phyloP scores from a whole-genome alignment of 192 early-diverging fungal genomes.

The Coemansia guatemalensis region DNA sequence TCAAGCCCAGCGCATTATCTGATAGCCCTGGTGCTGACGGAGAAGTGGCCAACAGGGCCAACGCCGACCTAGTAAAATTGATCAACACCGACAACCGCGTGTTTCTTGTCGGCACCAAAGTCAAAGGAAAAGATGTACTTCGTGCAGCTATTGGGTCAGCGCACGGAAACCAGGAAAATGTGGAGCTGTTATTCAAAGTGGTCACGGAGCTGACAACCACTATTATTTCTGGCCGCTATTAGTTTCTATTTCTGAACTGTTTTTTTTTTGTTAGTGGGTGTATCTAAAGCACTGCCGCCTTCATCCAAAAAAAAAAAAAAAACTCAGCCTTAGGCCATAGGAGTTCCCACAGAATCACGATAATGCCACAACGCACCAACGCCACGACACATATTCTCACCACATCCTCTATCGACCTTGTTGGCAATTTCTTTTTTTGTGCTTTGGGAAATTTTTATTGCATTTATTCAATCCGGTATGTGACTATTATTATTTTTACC shows the following conservation, averaged over 20 bases:
- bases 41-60: conserved; percentile 26
- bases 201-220: not conserved
- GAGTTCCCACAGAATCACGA: not conserved
- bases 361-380: not conserved
- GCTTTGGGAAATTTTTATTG: too few relatives aligned
- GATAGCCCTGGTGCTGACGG: not conserved
- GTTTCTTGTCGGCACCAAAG: conserved; percentile 34
- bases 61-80: conserved; percentile 14
- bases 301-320: not conserved
- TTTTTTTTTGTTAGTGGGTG: not conserved
- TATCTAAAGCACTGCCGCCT: not conserved
- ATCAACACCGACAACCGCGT: conserved; percentile 47
- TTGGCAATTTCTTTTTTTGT: too few relatives aligned
- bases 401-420: too few relatives aligned
- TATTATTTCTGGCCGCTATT: not conserved
- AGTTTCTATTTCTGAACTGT: not conserved
- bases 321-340: conserved; percentile 9
- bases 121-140: conserved; percentile 34
- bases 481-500: not conserved
- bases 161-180: conserved; percentile 21
- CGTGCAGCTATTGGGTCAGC: conserved; percentile 36
- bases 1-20: conserved; percentile 31
- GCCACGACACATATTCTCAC: too few relatives aligned
- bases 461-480: too few relatives aligned
- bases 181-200: not conserved